Evolutionary conservation across 1,284 basidiomycete genomes (phyloP), one percentile per base, ranked within the genome.

Genomic region (Boletus smithii): DNA sequence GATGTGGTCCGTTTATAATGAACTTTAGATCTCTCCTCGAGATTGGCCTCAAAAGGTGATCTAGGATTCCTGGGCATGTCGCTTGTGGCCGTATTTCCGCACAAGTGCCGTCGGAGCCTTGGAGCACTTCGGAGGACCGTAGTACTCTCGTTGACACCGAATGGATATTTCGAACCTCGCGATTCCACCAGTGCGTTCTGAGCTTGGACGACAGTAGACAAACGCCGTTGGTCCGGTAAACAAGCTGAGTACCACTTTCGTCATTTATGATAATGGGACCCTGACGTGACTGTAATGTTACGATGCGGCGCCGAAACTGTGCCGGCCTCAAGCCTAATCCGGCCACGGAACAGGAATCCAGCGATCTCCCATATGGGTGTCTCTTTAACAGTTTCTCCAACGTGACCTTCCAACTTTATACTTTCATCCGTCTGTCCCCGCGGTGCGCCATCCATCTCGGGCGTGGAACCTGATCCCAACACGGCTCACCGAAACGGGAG

Each of bases 51-150:
- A 22, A 36, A 22, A 14, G 20, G 20, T 7, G 27, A 40, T 30
- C 38, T 22, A 3, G 9, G 18, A 34, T 35, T 10, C 8, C 53
- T 54, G 40, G 50, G 44, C 55, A 40, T 46, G 10, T 51, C 44
- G 45, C 53, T 54, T 50, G 2, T 35, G 2, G 30, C 20, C 46
- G 40, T 57, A 61, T 46, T 39, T 60, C 63, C 61, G 61, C 61
- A 51, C 57, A 62, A 62, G n/a, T 35, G 24, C 61, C 64, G 45
- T 44, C 18, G n/a, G 40, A 41, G 3, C 22, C 18, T 29, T 24
- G 18, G 14, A 22, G 17, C 20, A 4, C 20, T 20, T 20, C 3
- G 2, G 20, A 20, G 20, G 20, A 20, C 20, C 20, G 20, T 20
- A 26, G 20, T 20, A 26, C 24, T 26, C 24, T 26, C 24, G 18